A percentile compares a stretch with the other conserved stretches of the same genome.
Evolutionary conservation across 176 grass and related monocot species (phyloP).

Genomic region (Rhynchospora tenuis): DNA sequence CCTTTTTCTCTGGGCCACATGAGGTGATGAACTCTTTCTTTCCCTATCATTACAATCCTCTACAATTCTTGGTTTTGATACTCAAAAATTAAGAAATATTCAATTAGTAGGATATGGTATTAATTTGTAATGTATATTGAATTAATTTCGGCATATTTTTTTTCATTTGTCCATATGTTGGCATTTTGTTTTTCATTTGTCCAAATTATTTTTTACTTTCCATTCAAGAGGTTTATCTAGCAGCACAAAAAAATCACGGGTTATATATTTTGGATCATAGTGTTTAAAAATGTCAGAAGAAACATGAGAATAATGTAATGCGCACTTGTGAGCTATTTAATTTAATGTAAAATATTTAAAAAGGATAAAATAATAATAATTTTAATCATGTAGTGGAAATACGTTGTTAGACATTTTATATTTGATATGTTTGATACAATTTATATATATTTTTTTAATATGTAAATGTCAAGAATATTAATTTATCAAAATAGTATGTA

Average conservation of each 20-base stretch:
- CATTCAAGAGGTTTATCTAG: not conserved
- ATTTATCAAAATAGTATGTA: too few species aligned
- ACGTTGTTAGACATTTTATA: not conserved
- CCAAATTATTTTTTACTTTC: not conserved
- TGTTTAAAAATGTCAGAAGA: not conserved
- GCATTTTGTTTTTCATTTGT: not conserved
- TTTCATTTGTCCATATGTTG: not conserved
- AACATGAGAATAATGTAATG: not conserved
- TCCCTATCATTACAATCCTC: slow-evolving; percentile 1
- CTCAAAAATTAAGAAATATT: not conserved
- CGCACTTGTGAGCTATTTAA: not conserved
- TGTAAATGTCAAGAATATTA: too few species aligned
- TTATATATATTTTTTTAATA: too few species aligned
- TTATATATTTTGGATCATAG: too few species aligned
- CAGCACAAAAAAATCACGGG: not conserved
- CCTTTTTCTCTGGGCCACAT: not conserved
- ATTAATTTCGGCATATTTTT: not conserved
- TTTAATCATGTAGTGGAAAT: not conserved
- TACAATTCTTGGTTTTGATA: not conserved
- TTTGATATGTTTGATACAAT: too few species aligned
- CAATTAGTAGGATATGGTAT: not conserved
- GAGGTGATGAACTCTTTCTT: not conserved
- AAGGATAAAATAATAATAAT: not conserved
- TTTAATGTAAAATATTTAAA: not conserved
- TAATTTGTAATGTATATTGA: too few species aligned